Evolutionary conservation across 1,284 basidiomycete species (phyloP).

Genomic region (Ustilago bromivora): DNA sequence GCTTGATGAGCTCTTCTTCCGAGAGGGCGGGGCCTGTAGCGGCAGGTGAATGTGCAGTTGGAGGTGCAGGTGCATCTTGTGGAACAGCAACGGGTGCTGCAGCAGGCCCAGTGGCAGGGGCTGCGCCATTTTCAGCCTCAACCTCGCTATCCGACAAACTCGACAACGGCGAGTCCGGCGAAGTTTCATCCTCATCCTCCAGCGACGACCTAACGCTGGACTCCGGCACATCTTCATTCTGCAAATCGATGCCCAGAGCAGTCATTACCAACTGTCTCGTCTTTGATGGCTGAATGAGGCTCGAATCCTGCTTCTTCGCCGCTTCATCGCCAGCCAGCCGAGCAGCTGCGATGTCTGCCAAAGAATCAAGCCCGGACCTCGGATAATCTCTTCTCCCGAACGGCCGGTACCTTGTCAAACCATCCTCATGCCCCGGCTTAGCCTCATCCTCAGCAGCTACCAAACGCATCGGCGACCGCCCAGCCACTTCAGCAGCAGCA

Average conservation of each 20-base stretch:
- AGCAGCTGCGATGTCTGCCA: slow-evolving; percentile 45
- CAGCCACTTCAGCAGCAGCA: slow-evolving; percentile 33
- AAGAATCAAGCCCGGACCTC: slow-evolving; percentile 37
- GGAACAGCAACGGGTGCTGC: neutral
- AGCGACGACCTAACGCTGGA: slow-evolving; percentile 37
- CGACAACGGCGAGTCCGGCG: slow-evolving; percentile 32
- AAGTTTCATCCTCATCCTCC: neutral
- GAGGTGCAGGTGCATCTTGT: neutral
- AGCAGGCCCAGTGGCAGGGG: neutral
- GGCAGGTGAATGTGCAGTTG: neutral
- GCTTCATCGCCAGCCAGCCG: slow-evolving; percentile 24
- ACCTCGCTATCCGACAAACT: slow-evolving; percentile 28
- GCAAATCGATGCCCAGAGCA: slow-evolving; percentile 38
- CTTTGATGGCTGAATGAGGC: slow-evolving; percentile 27
- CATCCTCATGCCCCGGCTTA: neutral
- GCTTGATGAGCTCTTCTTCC: slow-evolving; percentile 40
- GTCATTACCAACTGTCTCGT: slow-evolving; percentile 43
- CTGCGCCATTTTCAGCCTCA: slow-evolving; percentile 13
- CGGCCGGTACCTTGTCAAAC: slow-evolving; percentile 30
- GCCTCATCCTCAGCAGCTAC: slow-evolving; percentile 23
- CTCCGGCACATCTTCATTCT: slow-evolving; percentile 48
- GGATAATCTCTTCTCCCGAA: slow-evolving; percentile 44
- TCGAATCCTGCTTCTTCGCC: slow-evolving; percentile 4
- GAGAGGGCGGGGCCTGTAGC: slow-evolving; percentile 10
- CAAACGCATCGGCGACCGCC: slow-evolving; percentile 20